Conservation (phyloP, 2,329 filamentous ascomycete genomes). For the Akanthomyces muscarius region DNA sequence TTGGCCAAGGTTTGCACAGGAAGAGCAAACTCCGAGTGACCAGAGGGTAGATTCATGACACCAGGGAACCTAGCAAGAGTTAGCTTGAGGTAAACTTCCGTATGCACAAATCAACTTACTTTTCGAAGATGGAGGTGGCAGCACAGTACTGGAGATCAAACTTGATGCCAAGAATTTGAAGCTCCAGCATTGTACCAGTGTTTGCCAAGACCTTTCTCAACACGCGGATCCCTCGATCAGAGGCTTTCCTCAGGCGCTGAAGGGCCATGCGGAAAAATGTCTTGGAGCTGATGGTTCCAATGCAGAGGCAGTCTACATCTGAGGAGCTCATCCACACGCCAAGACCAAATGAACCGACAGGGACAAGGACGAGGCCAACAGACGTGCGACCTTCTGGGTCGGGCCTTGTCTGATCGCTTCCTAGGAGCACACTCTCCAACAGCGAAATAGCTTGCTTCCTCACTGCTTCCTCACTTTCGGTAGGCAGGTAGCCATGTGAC, state of each 20-base stretch:
- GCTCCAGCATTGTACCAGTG: slow-evolving; percentile 60
- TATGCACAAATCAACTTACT: slow-evolving; percentile 24
- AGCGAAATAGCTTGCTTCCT: slow-evolving; percentile 43
- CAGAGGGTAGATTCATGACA: slow-evolving; percentile 43
- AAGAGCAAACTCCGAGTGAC: slow-evolving; percentile 52
- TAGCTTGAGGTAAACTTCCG: neutral
- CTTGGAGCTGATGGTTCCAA: slow-evolving; percentile 56
- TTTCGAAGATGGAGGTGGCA: slow-evolving; percentile 51
- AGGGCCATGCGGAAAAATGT: slow-evolving; percentile 58
- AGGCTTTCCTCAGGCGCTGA: slow-evolving; percentile 49
- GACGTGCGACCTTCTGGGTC: slow-evolving; percentile 21
- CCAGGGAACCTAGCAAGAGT: slow-evolving; percentile 39
- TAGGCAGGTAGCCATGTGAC: slow-evolving; percentile 42
- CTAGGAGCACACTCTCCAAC: slow-evolving; percentile 40
- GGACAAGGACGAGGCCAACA: slow-evolving; percentile 46
- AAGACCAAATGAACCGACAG: slow-evolving; percentile 64
- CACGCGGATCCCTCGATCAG: slow-evolving; percentile 42
- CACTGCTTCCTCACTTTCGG: slow-evolving; percentile 36
- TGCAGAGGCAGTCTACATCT: slow-evolving; percentile 63
- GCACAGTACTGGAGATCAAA: slow-evolving; percentile 66
- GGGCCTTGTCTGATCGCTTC: slow-evolving; percentile 24
- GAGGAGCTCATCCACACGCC: slow-evolving; percentile 58
- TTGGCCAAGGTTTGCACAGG: slow-evolving; percentile 54
- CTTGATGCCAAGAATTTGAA: slow-evolving; percentile 54
- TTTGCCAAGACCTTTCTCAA: slow-evolving; percentile 55